Evolutionary conservation across 176 grass and related monocot species (phyloP).

Genomic region (Oryza longistaminata): DNA sequence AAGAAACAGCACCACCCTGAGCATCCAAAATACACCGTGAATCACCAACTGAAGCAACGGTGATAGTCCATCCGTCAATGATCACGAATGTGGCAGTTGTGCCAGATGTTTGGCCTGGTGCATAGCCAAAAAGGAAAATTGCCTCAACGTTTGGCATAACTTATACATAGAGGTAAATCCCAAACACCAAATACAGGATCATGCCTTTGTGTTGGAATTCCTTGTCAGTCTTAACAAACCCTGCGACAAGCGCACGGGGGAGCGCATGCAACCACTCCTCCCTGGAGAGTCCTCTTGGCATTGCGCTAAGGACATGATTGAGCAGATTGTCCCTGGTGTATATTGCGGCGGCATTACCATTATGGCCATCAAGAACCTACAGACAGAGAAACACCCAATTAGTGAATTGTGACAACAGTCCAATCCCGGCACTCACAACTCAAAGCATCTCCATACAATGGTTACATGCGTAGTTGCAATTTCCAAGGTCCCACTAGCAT

Average conservation of each 20-base stretch:
- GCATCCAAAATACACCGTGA: conserved; percentile 95
- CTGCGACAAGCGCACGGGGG: conserved; percentile 74
- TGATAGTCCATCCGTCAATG: conserved; percentile 95
- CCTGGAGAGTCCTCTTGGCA: conserved; percentile 62
- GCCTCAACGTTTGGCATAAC: background rate
- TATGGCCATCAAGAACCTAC: conserved; percentile 93
- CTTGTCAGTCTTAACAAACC: conserved; percentile 92
- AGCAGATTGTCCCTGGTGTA: conserved; percentile 95
- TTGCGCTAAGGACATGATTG: conserved; percentile 75
- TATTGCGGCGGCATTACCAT: conserved; percentile 89
- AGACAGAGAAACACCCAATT: conserved; percentile 9
- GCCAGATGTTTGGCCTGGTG: conserved; percentile 85
- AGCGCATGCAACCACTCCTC: conserved; percentile 90
- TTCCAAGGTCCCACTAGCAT: background rate
- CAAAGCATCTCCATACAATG: background rate
- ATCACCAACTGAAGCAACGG: conserved; percentile 93
- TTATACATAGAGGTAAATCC: background rate
- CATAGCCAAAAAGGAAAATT: background rate
- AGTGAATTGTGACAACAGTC: background rate
- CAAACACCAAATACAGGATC: conserved; percentile 11
- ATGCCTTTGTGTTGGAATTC: conserved; percentile 88
- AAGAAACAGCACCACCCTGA: conserved; percentile 70
- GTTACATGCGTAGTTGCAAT: background rate
- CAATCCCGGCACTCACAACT: background rate
- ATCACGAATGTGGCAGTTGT: conserved; percentile 95